A percentile compares a stretch with the other conserved stretches of the same genome.
phyloP scores from a whole-genome alignment of 108 stramenopile species.

The Pelagomonas calceolata region DNA sequence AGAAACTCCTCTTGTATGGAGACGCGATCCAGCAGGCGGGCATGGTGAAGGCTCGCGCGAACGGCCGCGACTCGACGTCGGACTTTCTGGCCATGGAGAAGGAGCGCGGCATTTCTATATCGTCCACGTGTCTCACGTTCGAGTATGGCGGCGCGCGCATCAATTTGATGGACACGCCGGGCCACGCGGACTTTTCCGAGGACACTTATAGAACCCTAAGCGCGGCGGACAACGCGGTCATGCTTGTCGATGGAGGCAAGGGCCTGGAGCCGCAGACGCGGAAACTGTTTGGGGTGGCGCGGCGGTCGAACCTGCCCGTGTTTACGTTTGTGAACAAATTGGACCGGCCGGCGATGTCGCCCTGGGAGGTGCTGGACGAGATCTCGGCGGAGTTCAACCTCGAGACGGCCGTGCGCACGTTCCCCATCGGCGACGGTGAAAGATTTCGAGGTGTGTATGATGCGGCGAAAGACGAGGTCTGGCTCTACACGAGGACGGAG shows the following conservation, averaged over 20 bases:
- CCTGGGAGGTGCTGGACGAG: conserved; percentile 90
- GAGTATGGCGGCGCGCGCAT: conserved; percentile 60
- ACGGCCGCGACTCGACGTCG: conserved; percentile 49
- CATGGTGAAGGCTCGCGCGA: conserved; percentile 67
- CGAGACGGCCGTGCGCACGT: conserved; percentile 75
- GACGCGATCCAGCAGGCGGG: conserved; percentile 89
- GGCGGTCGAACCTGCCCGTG: conserved; percentile 49
- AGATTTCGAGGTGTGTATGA: conserved; percentile 84
- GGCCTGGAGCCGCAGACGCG: conserved; percentile 88
- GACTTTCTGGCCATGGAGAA: conserved; percentile 93
- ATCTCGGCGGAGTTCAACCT: conserved; percentile 81
- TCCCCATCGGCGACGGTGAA: conserved; percentile 92
- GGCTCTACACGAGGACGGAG: conserved; percentile 60
- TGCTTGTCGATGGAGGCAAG: conserved; percentile 88
- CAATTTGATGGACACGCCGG: conserved; percentile 69
- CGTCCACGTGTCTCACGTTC: conserved; percentile 79
- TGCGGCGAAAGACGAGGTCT: conserved; percentile 61
- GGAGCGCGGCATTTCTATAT: conserved; percentile 82
- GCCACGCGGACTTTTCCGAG: conserved; percentile 81
- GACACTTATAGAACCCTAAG: conserved; percentile 87
- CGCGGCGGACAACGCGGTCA: conserved; percentile 88
- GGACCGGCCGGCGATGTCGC: conserved; percentile 78
- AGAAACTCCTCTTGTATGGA: conserved; percentile 76
- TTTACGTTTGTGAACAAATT: conserved; percentile 92
- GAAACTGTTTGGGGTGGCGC: conserved; percentile 77